phyloP scores from a whole-genome alignment of 805 yeast genomes.

The Zygosaccharomyces bisporus region DNA sequence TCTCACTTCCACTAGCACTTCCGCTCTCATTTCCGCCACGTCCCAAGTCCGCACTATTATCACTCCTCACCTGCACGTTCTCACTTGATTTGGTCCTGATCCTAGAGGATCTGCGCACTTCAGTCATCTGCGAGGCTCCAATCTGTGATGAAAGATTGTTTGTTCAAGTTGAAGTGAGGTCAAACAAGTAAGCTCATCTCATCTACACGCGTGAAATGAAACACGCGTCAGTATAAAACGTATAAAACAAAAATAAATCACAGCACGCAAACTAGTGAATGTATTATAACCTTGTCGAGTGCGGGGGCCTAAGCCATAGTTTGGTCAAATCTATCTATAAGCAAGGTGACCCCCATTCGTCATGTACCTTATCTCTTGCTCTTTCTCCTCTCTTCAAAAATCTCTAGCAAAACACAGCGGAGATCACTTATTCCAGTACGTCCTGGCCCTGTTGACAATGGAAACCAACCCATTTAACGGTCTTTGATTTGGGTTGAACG shows the following conservation, averaged over 20 bases:
- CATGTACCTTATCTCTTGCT: constrained; percentile 1
- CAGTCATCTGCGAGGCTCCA: constrained; percentile 19
- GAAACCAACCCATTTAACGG: constrained; percentile 20
- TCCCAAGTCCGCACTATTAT: constrained; percentile 16
- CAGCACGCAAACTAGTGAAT: neutral
- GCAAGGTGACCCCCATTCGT: neutral
- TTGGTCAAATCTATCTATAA: constrained; percentile 6
- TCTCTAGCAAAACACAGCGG: neutral
- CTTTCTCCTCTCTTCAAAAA: neutral
- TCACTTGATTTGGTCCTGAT: constrained; percentile 20
- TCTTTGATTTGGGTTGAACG: constrained; percentile 13
- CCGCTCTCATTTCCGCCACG: constrained; percentile 13
- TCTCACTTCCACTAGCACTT: constrained; percentile 10
- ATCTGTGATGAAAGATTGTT: neutral
- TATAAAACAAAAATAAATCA: neutral
- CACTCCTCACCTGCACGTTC: constrained; percentile 12
- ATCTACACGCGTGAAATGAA: constrained; percentile 1
- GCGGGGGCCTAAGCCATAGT: neutral
- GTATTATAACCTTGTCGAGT: constrained; percentile 1
- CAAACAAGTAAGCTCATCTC: constrained; percentile 1
- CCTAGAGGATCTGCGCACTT: constrained; percentile 39
- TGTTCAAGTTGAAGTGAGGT: constrained; percentile 2
- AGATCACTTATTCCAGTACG: constrained; percentile 23
- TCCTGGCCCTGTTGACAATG: constrained; percentile 24
- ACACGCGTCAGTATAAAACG: constrained; percentile 2